These are phyloP conservation scores for Cladosporium sp. DNA, from an alignment of 2,329 filamentous ascomycete species.

Conservation along the genomic window DNA sequence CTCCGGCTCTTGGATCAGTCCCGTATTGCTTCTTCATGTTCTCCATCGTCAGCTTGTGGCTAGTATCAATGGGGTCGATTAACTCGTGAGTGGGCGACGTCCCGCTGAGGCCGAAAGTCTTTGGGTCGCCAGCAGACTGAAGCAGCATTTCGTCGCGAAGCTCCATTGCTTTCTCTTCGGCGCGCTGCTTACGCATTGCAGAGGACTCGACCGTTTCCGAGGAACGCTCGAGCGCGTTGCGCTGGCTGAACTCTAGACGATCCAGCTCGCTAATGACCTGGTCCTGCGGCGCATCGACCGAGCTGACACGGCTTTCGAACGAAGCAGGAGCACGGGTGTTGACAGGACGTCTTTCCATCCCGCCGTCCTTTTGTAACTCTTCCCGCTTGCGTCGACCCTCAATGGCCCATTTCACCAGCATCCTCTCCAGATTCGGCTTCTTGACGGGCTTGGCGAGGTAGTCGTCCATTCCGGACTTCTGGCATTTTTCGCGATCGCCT, in stretches of 20 bases:
- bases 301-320: conserved; percentile 15
- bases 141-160: conserved; percentile 52
- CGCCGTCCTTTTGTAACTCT: conserved; percentile 15
- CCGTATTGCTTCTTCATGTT: conserved; percentile 28
- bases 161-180: conserved; percentile 50
- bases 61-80: conserved; percentile 3
- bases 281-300: conserved; percentile 27
- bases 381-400: conserved; percentile 34
- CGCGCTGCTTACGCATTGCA: conserved; percentile 40
- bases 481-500: conserved; percentile 68
- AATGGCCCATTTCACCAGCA: conserved; percentile 63
- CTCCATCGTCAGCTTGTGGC: conserved; percentile 21
- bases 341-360: conserved; percentile 14
- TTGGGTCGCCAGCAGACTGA: conserved; percentile 38
- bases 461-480: conserved; percentile 69
- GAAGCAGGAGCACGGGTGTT: conserved; percentile 17
- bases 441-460: conserved; percentile 67
- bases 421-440: conserved; percentile 59
- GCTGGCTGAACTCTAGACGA: conserved; percentile 30
- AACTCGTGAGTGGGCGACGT: conserved; percentile 13
- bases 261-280: conserved; percentile 27
- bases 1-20: conserved; percentile 13
- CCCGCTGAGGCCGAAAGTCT: conserved; percentile 20
- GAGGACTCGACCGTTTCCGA: conserved; percentile 41
- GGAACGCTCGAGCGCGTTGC: conserved; percentile 34